Percentiles rank a stretch among this genome's conserved stretches.
Conservation (phyloP, 148 eudicot genomes). For the Pharnaceum exiguum region DNA sequence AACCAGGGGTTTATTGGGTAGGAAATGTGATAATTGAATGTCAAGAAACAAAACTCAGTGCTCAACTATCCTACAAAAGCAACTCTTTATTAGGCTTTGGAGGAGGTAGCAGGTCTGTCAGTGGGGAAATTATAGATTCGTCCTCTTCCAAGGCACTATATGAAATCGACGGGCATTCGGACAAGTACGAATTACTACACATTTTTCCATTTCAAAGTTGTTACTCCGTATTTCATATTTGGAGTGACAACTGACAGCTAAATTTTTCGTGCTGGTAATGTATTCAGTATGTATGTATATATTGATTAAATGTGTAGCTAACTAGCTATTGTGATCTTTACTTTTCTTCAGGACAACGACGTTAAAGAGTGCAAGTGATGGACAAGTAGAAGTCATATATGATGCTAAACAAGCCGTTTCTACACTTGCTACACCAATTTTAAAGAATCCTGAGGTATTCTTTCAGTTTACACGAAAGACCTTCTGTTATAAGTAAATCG, state of each 20-base stretch:
- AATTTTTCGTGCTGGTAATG: too few species aligned
- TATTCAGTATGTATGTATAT: too few species aligned
- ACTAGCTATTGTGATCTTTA: too few species aligned
- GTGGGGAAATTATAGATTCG: conserved; percentile 49
- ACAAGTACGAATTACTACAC: conserved; percentile 39
- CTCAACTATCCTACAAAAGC: conserved; percentile 46
- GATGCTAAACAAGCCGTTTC: conserved; percentile 54
- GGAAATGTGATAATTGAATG: conserved; percentile 60
- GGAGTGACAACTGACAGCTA: neutral
- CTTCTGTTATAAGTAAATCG: too few species aligned
- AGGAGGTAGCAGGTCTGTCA: conserved; percentile 34
- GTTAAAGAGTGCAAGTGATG: conserved; percentile 35
- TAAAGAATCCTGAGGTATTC: conserved; percentile 63
- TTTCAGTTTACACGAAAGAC: too few species aligned
- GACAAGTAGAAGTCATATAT: conserved; percentile 45
- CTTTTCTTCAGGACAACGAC: conserved; percentile 49
- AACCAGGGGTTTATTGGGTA: conserved; percentile 60
- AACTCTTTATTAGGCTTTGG: conserved; percentile 38
- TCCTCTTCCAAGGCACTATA: conserved; percentile 40
- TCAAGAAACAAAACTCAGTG: conserved; percentile 61
- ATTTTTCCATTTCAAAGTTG: too few species aligned
- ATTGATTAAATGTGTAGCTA: too few species aligned
- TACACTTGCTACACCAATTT: conserved; percentile 42
- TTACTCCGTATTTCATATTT: too few species aligned
- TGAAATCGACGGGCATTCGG: conserved; percentile 78